These are phyloP conservation scores for Linnemannia schmuckeri DNA, from an alignment of 192 early-diverging fungal genomes.

Conservation along the genomic window DNA sequence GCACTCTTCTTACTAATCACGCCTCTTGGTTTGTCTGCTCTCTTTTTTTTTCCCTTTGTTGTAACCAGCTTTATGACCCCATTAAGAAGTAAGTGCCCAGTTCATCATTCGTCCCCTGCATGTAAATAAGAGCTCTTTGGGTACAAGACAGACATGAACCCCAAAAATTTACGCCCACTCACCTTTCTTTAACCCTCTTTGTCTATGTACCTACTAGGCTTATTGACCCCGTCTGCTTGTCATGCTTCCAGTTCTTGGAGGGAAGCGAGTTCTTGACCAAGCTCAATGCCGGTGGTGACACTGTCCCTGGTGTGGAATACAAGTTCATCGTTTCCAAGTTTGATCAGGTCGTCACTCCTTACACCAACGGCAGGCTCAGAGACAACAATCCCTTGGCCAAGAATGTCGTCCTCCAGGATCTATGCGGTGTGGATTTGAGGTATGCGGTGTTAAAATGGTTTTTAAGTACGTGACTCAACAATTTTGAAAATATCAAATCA, in stretches of 20 bases:
- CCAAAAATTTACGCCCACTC: background rate
- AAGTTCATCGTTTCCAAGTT: constrained; percentile 36
- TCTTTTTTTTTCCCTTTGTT: background rate
- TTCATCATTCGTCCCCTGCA: background rate
- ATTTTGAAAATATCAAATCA: background rate
- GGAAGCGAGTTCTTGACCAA: constrained; percentile 18
- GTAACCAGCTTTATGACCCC: constrained; percentile 24
- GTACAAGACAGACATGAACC: background rate
- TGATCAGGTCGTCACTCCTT: constrained; percentile 51
- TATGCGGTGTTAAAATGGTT: background rate
- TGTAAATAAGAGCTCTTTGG: background rate
- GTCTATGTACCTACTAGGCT: background rate
- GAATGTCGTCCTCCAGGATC: constrained; percentile 40
- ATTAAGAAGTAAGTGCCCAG: constrained; percentile 10
- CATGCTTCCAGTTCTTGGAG: constrained; percentile 51
- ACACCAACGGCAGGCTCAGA: constrained; percentile 30
- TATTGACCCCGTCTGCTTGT: constrained; percentile 40
- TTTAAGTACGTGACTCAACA: background rate
- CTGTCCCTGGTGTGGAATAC: constrained; percentile 49
- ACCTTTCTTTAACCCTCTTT: background rate
- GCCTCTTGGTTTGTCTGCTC: background rate
- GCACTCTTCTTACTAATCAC: background rate
- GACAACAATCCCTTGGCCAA: constrained; percentile 33
- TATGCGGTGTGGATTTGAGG: constrained; percentile 30
- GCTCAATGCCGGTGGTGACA: constrained; percentile 48